Conservation (phyloP, 2,329 filamentous ascomycete species). For the Arthrinium puccinioides region DNA sequence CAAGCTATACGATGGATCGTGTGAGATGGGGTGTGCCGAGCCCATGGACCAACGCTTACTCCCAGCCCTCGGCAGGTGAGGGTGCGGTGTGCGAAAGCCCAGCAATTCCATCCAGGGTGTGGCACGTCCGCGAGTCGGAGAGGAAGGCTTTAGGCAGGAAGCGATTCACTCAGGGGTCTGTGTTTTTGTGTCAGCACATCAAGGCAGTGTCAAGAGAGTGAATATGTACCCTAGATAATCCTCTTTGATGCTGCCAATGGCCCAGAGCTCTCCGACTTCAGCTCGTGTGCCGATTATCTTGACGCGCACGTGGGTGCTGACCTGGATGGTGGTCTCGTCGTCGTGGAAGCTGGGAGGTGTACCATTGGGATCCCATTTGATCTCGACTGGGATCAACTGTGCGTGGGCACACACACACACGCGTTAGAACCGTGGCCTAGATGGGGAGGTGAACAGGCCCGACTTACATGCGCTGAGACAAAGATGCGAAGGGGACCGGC, state of each 20-base stretch:
- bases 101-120: too few species aligned
- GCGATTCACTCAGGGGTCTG: slow-evolving; percentile 1
- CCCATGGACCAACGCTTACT: too few species aligned
- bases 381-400: slow-evolving; percentile 85
- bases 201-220: slow-evolving; percentile 3
- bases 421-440: too few species aligned
- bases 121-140: too few species aligned
- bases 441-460: too few species aligned
- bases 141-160: neutral
- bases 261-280: slow-evolving; percentile 92
- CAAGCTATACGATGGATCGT: too few species aligned
- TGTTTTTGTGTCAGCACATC: slow-evolving; percentile 5
- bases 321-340: slow-evolving; percentile 91
- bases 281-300: slow-evolving; percentile 92
- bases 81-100: too few species aligned
- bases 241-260: slow-evolving; percentile 94
- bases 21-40: too few species aligned
- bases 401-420: slow-evolving; percentile 18
- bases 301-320: slow-evolving; percentile 84
- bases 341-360: slow-evolving; percentile 97
- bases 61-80: too few species aligned
- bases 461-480: slow-evolving; percentile 68
- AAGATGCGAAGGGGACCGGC: slow-evolving; percentile 74
- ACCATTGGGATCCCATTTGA: slow-evolving; percentile 91
- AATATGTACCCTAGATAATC: slow-evolving; percentile 58